phyloP scores from a whole-genome alignment of 495 filamentous ascomycete genomes.

The Xylaria acuta region DNA sequence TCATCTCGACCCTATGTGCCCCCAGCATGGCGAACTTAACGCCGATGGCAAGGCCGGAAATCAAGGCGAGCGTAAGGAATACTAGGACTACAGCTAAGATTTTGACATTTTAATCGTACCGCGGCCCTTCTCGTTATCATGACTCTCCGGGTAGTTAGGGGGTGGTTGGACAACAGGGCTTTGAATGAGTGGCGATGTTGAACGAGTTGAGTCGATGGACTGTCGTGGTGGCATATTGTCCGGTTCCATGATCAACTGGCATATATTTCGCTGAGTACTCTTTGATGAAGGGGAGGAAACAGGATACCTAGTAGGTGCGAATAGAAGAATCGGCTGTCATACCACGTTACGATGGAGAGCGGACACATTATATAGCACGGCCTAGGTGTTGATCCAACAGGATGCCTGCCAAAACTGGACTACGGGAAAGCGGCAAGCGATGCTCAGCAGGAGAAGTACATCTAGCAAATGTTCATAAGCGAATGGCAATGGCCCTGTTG shows the following conservation, averaged over 20 bases:
- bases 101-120: not conserved
- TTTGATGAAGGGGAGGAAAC: not conserved
- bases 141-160: not conserved
- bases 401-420: not conserved
- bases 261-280: not conserved
- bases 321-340: not conserved
- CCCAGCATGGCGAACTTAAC: not conserved
- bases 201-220: constrained; percentile 1
- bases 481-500: no score
- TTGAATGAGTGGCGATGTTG: not conserved
- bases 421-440: no score
- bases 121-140: not conserved
- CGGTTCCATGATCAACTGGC: not conserved
- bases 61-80: not conserved
- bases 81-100: not conserved
- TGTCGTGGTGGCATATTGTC: not conserved
- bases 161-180: not conserved
- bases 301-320: no score
- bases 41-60: not conserved
- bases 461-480: no score
- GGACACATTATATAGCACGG: not conserved
- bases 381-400: not conserved
- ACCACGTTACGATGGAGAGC: not conserved
- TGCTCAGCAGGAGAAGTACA: no score
- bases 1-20: not conserved